Percentiles rank a stretch among this genome's conserved stretches.
Evolutionary conservation across 176 grass and related monocot genomes (phyloP).

Genomic region (Phoenix dactylifera): DNA sequence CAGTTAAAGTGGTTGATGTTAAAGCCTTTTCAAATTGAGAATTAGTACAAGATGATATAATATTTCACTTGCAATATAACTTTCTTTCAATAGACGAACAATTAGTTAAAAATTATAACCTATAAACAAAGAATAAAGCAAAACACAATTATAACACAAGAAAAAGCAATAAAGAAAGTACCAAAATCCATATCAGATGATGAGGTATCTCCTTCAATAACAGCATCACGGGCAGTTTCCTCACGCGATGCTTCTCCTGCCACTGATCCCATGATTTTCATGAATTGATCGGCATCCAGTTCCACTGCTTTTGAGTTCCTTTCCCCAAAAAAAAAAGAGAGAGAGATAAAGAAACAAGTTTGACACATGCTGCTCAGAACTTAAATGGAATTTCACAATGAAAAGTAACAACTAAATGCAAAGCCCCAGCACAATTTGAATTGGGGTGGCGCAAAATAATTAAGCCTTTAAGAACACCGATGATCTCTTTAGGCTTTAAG

Average conservation of each 20-base stretch:
- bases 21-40: too few species aligned
- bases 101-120: background rate
- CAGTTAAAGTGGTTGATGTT: too few species aligned
- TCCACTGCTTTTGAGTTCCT: constrained; percentile 62
- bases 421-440: too few species aligned
- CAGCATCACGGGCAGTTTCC: constrained; percentile 19
- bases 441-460: too few species aligned
- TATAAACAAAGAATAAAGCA: background rate
- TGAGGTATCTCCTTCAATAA: constrained; percentile 44
- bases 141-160: background rate
- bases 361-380: too few species aligned
- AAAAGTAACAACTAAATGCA: too few species aligned
- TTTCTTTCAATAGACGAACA: background rate
- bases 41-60: too few species aligned
- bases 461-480: too few species aligned
- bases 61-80: too few species aligned
- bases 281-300: constrained; percentile 84
- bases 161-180: constrained; percentile 10
- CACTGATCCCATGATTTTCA: constrained; percentile 80
- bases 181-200: constrained; percentile 85
- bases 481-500: too few species aligned
- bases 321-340: constrained; percentile 20
- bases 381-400: too few species aligned
- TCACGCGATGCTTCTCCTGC: constrained; percentile 31
- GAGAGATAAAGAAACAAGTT: too few species aligned